Evolutionary conservation across 2,329 filamentous ascomycete genomes (phyloP).

Genomic region (Coniochaeta prunicola): DNA sequence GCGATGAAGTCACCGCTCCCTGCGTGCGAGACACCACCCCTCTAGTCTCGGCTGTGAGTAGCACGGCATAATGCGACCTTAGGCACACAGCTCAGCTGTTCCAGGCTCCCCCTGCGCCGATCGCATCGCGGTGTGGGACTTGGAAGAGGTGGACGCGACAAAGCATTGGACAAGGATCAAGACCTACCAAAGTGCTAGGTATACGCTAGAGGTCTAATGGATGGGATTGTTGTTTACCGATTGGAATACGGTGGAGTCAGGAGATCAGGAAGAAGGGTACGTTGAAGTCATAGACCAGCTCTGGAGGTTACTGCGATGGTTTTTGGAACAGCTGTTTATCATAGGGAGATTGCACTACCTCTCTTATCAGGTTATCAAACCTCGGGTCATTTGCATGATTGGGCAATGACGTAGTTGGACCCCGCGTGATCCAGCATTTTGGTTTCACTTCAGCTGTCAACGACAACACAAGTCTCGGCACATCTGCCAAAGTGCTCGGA

Average conservation of each 20-base stretch:
- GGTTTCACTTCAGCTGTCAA: not conserved
- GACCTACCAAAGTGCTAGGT: not conserved
- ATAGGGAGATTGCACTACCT: not conserved
- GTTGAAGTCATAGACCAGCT: not conserved
- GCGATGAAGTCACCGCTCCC: not conserved
- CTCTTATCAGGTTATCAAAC: not conserved
- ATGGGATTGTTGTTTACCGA: not conserved
- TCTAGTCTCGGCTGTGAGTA: not conserved
- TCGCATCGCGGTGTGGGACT: not conserved
- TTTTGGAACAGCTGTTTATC: no score
- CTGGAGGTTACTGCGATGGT: no score
- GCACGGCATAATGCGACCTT: not conserved
- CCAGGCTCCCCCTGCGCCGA: not conserved
- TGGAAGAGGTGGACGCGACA: not conserved
- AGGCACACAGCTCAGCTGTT: not conserved
- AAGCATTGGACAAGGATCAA: not conserved
- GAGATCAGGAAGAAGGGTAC: not conserved
- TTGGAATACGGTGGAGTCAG: not conserved
- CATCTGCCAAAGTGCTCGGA: not conserved
- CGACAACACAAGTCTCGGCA: not conserved
- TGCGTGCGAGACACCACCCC: not conserved
- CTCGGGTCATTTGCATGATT: not conserved
- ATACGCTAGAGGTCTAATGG: not conserved
- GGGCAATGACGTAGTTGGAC: not conserved
- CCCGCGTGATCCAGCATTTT: not conserved